Percentiles rank a stretch among this genome's conserved stretches.
Conservation (phyloP, 2,329 filamentous ascomycete genomes). For the Ophiostoma piceae region DNA sequence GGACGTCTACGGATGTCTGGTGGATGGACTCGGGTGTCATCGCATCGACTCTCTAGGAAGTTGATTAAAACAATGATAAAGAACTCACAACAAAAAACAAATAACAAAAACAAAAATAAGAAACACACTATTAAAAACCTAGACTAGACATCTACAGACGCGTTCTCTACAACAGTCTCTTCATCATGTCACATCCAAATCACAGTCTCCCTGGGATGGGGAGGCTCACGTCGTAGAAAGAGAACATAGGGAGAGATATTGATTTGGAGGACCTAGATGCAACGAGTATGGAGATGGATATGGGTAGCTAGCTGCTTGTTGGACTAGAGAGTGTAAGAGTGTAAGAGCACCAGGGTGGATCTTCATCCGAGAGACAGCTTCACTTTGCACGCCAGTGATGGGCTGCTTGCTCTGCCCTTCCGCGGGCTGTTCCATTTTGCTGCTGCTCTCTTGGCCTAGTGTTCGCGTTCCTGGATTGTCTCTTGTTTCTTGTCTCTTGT, state of each 20-base stretch:
- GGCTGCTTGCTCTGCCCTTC: constrained; percentile 8
- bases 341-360: neutral
- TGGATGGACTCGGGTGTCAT: neutral
- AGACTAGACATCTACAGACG: neutral
- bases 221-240: constrained; percentile 6
- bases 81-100: neutral
- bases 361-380: constrained; percentile 2
- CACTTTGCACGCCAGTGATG: constrained; percentile 10
- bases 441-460: constrained; percentile 10
- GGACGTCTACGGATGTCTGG: too few species aligned
- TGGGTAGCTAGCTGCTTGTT: neutral
- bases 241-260: constrained; percentile 6
- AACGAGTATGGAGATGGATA: neutral
- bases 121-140: neutral
- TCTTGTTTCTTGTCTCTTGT: neutral
- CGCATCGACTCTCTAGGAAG: neutral
- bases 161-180: constrained; percentile 6
- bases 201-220: neutral
- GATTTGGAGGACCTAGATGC: neutral
- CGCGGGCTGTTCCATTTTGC: constrained; percentile 1
- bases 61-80: neutral
- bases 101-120: neutral
- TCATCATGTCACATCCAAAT: constrained; percentile 5
- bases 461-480: constrained; percentile 2
- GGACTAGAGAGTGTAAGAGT: neutral